These are phyloP conservation scores for Colletotrichum brevisporum DNA, from an alignment of 2,329 filamentous ascomycete species.

Conservation along the genomic window DNA sequence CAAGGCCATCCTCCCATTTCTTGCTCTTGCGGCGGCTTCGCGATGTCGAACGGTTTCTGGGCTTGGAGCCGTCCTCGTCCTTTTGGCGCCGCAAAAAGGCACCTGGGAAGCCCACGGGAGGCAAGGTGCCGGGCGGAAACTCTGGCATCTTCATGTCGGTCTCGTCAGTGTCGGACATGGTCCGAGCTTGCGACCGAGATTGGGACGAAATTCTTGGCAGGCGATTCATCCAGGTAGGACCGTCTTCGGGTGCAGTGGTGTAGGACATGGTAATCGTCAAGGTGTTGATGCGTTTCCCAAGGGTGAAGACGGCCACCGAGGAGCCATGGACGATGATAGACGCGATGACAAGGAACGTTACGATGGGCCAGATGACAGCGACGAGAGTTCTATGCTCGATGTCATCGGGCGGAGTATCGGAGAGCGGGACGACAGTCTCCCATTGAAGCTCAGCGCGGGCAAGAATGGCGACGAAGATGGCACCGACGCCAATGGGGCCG, in stretches of 20 bases:
- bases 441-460: conserved; percentile 92
- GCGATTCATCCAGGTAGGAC: conserved; percentile 94
- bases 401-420: conserved; percentile 68
- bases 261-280: conserved; percentile 96
- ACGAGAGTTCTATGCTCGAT: conserved; percentile 78
- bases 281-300: conserved; percentile 98
- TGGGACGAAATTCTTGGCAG: conserved; percentile 79
- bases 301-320: conserved; percentile 97
- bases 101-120: conserved; percentile 78
- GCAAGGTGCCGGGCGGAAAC: conserved; percentile 78
- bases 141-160: conserved; percentile 73
- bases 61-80: conserved; percentile 76
- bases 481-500: conserved; percentile 96
- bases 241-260: conserved; percentile 89
- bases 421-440: conserved; percentile 80
- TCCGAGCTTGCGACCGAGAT: conserved; percentile 86
- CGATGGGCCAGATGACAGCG: conserved; percentile 94
- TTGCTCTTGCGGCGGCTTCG: conserved; percentile 74
- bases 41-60: conserved; percentile 62
- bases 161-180: conserved; percentile 83
- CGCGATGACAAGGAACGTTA: conserved; percentile 91
- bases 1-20: conserved; percentile 79
- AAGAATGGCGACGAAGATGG: conserved; percentile 94
- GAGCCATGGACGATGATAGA: conserved; percentile 98
- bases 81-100: conserved; percentile 87